phyloP scores from a whole-genome alignment of 2,329 filamentous ascomycete genomes.

The Penicillium italicum region DNA sequence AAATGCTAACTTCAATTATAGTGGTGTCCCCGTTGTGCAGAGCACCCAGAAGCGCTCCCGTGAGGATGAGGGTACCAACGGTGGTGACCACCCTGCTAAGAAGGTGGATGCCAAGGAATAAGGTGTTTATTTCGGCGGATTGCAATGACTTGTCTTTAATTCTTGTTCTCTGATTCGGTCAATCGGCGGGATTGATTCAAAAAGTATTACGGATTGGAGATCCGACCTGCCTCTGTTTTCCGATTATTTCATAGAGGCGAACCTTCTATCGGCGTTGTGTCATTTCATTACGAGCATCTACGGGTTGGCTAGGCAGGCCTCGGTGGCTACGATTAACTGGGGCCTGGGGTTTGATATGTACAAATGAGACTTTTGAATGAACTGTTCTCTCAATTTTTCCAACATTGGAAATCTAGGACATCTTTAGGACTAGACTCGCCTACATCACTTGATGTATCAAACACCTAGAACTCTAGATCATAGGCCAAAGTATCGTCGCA shows the following conservation, averaged over 20 bases:
- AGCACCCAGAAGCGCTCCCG: constrained; percentile 47
- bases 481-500: constrained; percentile 44
- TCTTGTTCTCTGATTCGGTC: constrained; percentile 16
- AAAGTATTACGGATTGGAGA: constrained; percentile 27
- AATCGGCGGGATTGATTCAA: constrained; percentile 16
- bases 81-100: constrained; percentile 44
- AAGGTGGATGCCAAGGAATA: constrained; percentile 49
- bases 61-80: constrained; percentile 39
- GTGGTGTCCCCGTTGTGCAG: constrained; percentile 46
- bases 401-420: background rate
- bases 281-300: constrained; percentile 11
- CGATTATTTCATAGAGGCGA: constrained; percentile 17
- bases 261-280: constrained; percentile 21
- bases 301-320: constrained; percentile 2
- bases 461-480: constrained; percentile 38
- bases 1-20: constrained; percentile 18
- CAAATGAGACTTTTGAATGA: constrained; percentile 6
- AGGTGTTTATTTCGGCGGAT: constrained; percentile 5
- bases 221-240: constrained; percentile 9
- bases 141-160: constrained; percentile 9
- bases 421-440: no score
- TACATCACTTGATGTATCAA: background rate
- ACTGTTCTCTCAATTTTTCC: background rate
- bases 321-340: background rate
- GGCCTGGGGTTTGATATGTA: constrained; percentile 6